Evolutionary conservation across 345 rosid genomes (phyloP), one percentile per base, ranked within the genome.

Genomic region (Barbarea vulgaris): DNA sequence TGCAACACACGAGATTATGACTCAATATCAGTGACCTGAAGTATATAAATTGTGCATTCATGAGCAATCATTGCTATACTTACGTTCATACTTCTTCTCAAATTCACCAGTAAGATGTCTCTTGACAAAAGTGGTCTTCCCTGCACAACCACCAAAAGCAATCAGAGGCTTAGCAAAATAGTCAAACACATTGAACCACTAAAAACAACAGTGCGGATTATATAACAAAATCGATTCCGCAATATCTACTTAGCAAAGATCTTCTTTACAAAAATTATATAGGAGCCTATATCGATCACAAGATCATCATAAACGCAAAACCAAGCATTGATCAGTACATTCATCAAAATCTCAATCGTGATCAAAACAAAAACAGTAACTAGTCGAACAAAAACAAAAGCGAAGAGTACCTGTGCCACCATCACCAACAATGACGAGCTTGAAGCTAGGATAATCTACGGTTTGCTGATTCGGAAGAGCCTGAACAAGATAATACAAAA

Each of bases 91-190:
- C 81, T 86, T 94, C 96, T 87, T 88, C 85, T 94, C 98, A 56
- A 94, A 94, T 74, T 94, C 98, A 6, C 98, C 98, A 4, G 97
- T 91, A 36, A 88, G 85, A 87, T 94, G 98, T 80, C 98, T 86
- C 72, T 91, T 94, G 78, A 87, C 97, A 17, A 86, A 91, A 15
- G 98, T 89, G 0, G 98, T 94, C 59, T 91, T 91, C n/a, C 98
- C 97, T 87, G 80, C 72, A 83, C 44, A 64, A 27, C 0, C 41
- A 37, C 39, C 77, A 48, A 27, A 10, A 56, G 28, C 18, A 21
- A 22, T 47, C 56, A 28, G 18, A 3, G 22, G 25, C 14, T 18
- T 19, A 15, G 55, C 54, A 61, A 48, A 59, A 4, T 10, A 63
- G 2, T 15, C 50, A 52, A 60, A 19, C 2, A 22, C 31, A 27